Evolutionary conservation across 805 yeast species (phyloP).

Genomic region (Blastobotrys muscicola): DNA sequence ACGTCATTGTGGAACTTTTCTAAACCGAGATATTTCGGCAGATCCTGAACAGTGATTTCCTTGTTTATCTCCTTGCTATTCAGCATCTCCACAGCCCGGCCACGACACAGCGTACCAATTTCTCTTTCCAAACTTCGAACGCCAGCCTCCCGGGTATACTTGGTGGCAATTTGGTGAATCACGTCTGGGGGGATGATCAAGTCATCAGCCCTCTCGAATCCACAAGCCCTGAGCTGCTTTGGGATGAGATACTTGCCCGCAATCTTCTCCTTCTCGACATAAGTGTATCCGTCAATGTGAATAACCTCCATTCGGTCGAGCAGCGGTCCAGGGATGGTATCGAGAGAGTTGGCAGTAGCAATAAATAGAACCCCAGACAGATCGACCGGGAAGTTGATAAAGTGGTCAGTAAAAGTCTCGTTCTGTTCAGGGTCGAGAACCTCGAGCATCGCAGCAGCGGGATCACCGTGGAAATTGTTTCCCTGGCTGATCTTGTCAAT

Average conservation of each 20-base stretch:
- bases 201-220: conserved; percentile 36
- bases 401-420: conserved; percentile 66
- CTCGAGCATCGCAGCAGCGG: conserved; percentile 81
- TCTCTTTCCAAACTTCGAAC: conserved; percentile 71
- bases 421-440: conserved; percentile 90
- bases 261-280: conserved; percentile 64
- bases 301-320: conserved; percentile 80
- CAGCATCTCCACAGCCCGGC: conserved; percentile 52
- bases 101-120: conserved; percentile 68
- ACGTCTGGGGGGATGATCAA: conserved; percentile 44
- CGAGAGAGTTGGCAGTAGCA: conserved; percentile 77
- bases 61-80: conserved; percentile 7
- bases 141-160: conserved; percentile 79
- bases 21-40: conserved; percentile 61
- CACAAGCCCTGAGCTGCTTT: conserved; percentile 61
- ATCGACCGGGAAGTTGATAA: conserved; percentile 77
- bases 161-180: conserved; percentile 51
- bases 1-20: conserved; percentile 40
- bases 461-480: conserved; percentile 64
- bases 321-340: conserved; percentile 63
- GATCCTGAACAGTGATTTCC: conserved; percentile 38
- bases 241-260: conserved; percentile 64
- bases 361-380: conserved; percentile 71
- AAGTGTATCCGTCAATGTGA: conserved; percentile 69
- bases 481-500: conserved; percentile 64